Conservation (phyloP, 1,139 yeast species). For the Geotrichum histeridarum region DNA sequence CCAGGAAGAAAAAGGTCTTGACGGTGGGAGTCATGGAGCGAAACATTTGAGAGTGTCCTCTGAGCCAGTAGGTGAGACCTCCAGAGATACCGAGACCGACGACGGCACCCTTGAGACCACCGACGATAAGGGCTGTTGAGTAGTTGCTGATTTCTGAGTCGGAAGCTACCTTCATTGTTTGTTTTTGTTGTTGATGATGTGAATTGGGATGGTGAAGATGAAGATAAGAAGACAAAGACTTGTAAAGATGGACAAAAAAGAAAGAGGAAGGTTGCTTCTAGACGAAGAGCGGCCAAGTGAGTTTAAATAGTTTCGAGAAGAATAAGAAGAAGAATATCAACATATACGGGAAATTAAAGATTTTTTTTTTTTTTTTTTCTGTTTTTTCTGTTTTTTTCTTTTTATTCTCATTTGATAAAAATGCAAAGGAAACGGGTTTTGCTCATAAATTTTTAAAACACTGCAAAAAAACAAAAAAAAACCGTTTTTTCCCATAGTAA, state of each 20-base stretch:
- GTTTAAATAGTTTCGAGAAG: too few species aligned
- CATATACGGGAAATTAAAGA: too few species aligned
- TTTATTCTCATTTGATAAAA: too few species aligned
- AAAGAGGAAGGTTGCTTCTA: too few species aligned
- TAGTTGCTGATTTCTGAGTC: conserved; percentile 65
- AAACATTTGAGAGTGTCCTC: conserved; percentile 25
- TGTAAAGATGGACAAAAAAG: neutral
- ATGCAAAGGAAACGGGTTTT: too few species aligned
- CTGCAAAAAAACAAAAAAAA: too few species aligned
- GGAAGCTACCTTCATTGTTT: conserved; percentile 59
- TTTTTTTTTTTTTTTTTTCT: too few species aligned
- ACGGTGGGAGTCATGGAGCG: conserved; percentile 21
- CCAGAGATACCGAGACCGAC: conserved; percentile 53
- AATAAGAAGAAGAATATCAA: too few species aligned
- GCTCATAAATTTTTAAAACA: too few species aligned
- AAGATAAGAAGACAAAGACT: neutral
- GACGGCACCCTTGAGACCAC: conserved; percentile 59
- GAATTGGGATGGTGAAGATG: neutral
- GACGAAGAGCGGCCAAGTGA: too few species aligned
- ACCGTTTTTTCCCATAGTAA: too few species aligned
- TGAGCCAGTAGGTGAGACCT: conserved; percentile 33
- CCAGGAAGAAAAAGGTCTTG: conserved; percentile 30
- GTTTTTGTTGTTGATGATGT: neutral
- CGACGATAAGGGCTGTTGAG: conserved; percentile 49
- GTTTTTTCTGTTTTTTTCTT: too few species aligned